A percentile compares a stretch with the other conserved stretches of the same genome.
Evolutionary conservation across 805 yeast species (phyloP).

Genomic region (Wickerhamiella nectarea): DNA sequence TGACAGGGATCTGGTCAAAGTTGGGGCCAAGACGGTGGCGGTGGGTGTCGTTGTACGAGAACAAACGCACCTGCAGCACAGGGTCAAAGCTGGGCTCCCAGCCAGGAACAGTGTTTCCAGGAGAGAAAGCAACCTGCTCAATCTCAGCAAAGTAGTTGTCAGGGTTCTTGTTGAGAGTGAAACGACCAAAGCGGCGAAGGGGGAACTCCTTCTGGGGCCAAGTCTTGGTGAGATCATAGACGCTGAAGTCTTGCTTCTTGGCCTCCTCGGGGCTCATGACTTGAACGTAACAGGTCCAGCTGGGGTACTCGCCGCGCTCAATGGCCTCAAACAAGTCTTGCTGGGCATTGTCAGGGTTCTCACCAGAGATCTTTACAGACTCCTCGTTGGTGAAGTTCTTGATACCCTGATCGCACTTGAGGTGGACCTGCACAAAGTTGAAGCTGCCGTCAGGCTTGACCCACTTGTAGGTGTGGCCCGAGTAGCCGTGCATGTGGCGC

Average conservation of each 20-base stretch:
- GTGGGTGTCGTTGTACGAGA: constrained; percentile 65
- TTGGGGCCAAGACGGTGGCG: constrained; percentile 62
- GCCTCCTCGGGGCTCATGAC: constrained; percentile 47
- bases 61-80: constrained; percentile 61
- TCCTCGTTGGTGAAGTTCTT: constrained; percentile 34
- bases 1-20: constrained; percentile 54
- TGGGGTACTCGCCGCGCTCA: constrained; percentile 36
- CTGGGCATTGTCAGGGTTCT: constrained; percentile 38
- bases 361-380: constrained; percentile 34
- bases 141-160: constrained; percentile 39
- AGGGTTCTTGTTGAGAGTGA: constrained; percentile 42
- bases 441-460: constrained; percentile 37
- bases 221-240: constrained; percentile 42
- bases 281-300: constrained; percentile 43
- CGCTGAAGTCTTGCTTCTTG: constrained; percentile 34
- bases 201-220: constrained; percentile 49
- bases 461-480: constrained; percentile 52
- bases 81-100: constrained; percentile 69
- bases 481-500: constrained; percentile 47
- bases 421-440: constrained; percentile 45
- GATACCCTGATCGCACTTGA: constrained; percentile 38
- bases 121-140: constrained; percentile 55
- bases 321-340: constrained; percentile 34
- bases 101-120: constrained; percentile 60
- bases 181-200: constrained; percentile 40